These are phyloP conservation scores for Barnettozyma vustinii DNA, from an alignment of 805 yeast genomes.

Conservation along the genomic window DNA sequence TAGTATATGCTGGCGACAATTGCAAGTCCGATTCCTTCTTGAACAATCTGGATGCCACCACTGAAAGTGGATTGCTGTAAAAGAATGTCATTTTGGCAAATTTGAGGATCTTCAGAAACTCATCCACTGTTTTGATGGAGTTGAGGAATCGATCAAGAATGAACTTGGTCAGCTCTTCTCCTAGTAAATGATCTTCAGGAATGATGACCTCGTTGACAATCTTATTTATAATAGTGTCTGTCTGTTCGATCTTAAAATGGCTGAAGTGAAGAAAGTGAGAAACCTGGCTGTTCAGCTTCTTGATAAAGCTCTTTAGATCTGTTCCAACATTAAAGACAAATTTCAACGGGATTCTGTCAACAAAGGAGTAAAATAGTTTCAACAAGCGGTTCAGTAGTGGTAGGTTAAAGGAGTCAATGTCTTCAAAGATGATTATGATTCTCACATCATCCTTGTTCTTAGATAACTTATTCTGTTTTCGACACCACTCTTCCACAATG, in stretches of 20 bases:
- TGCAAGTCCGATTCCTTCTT: neutral
- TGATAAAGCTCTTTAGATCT: conserved; percentile 14
- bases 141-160: conserved; percentile 19
- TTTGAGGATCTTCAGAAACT: conserved; percentile 19
- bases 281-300: conserved; percentile 17
- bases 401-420: conserved; percentile 22
- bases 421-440: conserved; percentile 21
- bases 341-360: conserved; percentile 19
- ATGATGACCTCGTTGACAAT: conserved; percentile 19
- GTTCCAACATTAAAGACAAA: conserved; percentile 23
- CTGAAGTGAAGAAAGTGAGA: conserved; percentile 11
- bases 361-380: conserved; percentile 13
- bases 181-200: conserved; percentile 15
- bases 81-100: conserved; percentile 24
- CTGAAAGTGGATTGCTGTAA: conserved; percentile 20
- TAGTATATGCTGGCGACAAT: conserved; percentile 13
- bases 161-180: conserved; percentile 16
- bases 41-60: conserved; percentile 10
- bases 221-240: conserved; percentile 19
- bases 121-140: conserved; percentile 22
- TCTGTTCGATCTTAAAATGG: conserved; percentile 22
- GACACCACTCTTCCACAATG: conserved; percentile 23
- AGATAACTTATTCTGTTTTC: conserved; percentile 1
- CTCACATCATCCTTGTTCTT: conserved; percentile 10
- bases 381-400: conserved; percentile 17